Base-by-base conservation (phyloP, 306 rosid species). In the Citrullus amarus region DNA sequence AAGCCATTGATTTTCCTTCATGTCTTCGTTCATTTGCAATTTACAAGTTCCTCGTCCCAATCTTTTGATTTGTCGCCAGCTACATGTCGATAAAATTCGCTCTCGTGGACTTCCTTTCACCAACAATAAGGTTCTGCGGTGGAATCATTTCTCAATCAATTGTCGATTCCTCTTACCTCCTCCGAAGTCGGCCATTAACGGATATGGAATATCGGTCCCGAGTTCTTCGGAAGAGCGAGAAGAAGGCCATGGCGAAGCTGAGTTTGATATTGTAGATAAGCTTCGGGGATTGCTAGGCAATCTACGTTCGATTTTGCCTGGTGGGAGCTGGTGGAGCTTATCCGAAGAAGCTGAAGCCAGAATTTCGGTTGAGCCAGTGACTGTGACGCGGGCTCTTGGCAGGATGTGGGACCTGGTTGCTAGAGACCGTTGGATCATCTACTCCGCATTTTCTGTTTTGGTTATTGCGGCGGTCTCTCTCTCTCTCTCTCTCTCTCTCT, bases 401-500 rank as follows among this genome's bases (percentile, higher is more conserved):
- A 85, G 91, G 88, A 95, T 92, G 98, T 95, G 97, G 97, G 81
- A 84, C 20, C 86, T 95, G 65, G 96, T 95, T 46, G 81, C 97
- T 28, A 86, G 82, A 11, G 97, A 95, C 82, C 90, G 96, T 59
- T 89, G 96, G 97, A 82, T 92, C 76, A 92, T 95, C 81, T 80
- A 87, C 69, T 79, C 91, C 30, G 97, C 97, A 4, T 95, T 95
- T 84, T 78, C 93, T 25, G 86, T 96, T 81, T 89, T 95, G 76
- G 82, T 89, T 76, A 30, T 92, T 25, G 96, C 97, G 8, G 97
- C 98, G 80, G 96, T 95, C 60, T 9, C 88, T 82, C 62, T 0
- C 76, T 50, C 53, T 69, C 54, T 20, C 62, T 20, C 63, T 50
- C 0, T 0, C 53, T 48, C 54, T 48, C 54, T 48, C 17, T 5